These are phyloP conservation scores for Stephania yunnanensis DNA, from an alignment of 164 flowering plant genomes.

Conservation along the genomic window DNA sequence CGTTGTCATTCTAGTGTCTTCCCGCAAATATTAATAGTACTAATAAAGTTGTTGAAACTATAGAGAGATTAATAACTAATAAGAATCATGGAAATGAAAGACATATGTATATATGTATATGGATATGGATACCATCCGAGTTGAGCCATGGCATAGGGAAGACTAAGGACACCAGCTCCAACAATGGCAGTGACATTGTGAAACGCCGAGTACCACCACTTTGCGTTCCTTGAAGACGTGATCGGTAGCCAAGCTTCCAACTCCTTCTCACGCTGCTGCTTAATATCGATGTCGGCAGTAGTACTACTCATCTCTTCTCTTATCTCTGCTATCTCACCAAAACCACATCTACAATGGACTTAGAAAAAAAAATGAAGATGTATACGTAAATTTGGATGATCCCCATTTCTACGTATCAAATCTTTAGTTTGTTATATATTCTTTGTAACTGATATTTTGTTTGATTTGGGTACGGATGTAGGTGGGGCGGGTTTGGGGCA, in stretches of 20 bases:
- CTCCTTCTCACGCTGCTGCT: conserved; percentile 13
- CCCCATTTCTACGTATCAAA: too few species aligned
- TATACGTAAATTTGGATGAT: too few species aligned
- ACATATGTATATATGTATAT: background rate
- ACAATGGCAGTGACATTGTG: conserved; percentile 63
- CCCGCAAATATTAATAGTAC: background rate
- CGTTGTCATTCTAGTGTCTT: background rate
- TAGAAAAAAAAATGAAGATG: too few species aligned
- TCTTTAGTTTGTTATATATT: too few species aligned
- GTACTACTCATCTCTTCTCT: background rate
- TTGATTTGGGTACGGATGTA: too few species aligned
- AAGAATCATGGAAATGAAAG: background rate
- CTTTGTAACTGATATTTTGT: too few species aligned
- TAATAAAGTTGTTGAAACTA: background rate
- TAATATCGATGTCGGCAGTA: background rate
- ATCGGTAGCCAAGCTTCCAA: conserved; percentile 43
- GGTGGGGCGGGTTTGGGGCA: too few species aligned
- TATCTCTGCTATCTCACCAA: too few species aligned
- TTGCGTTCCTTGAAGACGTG: conserved; percentile 40
- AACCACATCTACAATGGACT: too few species aligned
- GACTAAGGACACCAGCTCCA: conserved; percentile 49
- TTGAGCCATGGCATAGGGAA: conserved; percentile 45
- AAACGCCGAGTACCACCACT: conserved; percentile 54
- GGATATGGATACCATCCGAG: conserved; percentile 44
- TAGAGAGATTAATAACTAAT: background rate